Percentiles rank a stretch among this genome's conserved stretches.
Evolutionary conservation across 768 basidiomycete species (phyloP).

Genomic region (Tricholoma hemisulphureum): DNA sequence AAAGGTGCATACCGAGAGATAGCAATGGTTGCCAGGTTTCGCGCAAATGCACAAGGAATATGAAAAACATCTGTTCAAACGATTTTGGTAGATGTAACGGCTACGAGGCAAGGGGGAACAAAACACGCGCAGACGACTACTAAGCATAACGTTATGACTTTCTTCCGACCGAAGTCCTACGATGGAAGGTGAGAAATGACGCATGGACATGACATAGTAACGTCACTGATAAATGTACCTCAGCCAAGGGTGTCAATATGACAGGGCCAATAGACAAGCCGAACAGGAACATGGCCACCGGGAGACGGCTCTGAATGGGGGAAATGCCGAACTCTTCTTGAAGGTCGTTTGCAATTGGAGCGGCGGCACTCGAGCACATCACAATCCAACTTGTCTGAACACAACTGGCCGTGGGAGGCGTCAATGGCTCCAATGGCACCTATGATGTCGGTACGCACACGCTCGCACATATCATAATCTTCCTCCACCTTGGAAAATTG

Average conservation of each 20-base stretch:
- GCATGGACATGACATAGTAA: background rate
- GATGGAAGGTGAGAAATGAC: background rate
- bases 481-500: conserved; percentile 19
- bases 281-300: conserved; percentile 21
- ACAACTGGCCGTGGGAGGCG: conserved; percentile 13
- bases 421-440: no score
- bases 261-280: conserved; percentile 20
- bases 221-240: conserved; percentile 12
- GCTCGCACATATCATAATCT: conserved; percentile 16
- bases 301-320: conserved; percentile 15
- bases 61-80: conserved; percentile 18
- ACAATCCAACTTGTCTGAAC: conserved; percentile 15
- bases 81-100: conserved; percentile 13
- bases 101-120: background rate
- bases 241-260: conserved; percentile 20
- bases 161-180: conserved; percentile 22
- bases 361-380: conserved; percentile 20
- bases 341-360: conserved; percentile 14
- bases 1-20: conserved; percentile 15
- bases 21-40: conserved; percentile 13
- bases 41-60: conserved; percentile 21
- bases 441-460: conserved; percentile 7
- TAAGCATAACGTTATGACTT: conserved; percentile 16
- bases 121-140: conserved; percentile 18
- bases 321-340: conserved; percentile 14